A percentile compares a stretch with the other conserved stretches of the same genome.
These are phyloP conservation scores for Rhazya stricta DNA, from an alignment of 257 asterid genomes.

Conservation along the genomic window DNA sequence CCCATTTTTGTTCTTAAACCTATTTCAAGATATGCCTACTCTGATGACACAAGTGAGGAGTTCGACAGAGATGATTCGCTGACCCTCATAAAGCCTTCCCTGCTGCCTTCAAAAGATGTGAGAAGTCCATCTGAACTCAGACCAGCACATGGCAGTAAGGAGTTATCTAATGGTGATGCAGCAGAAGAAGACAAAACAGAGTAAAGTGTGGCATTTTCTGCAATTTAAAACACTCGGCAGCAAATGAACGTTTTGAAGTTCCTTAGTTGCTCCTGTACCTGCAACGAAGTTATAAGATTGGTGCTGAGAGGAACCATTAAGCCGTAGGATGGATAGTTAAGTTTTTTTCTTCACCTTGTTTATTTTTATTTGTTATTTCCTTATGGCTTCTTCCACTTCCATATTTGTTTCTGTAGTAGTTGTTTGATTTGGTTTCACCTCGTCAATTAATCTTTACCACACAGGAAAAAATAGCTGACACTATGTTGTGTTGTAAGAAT, in stretches of 20 bases:
- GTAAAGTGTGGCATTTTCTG: constrained; percentile 24
- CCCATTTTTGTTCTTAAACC: constrained; percentile 1
- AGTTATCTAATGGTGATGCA: constrained; percentile 30
- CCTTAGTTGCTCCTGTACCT: neutral
- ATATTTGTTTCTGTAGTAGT: constrained; percentile 7
- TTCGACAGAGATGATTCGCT: constrained; percentile 68
- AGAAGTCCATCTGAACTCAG: constrained; percentile 39
- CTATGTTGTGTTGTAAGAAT: neutral
- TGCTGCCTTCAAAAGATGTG: constrained; percentile 51
- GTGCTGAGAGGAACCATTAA: neutral
- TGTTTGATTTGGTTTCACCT: constrained; percentile 2
- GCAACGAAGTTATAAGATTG: neutral
- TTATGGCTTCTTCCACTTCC: neutral
- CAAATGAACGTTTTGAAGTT: neutral
- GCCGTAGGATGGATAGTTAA: neutral
- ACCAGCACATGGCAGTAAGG: constrained; percentile 33
- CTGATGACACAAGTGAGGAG: constrained; percentile 77
- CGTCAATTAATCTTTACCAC: neutral
- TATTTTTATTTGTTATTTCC: neutral
- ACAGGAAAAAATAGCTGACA: neutral
- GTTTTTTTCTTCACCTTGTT: neutral
- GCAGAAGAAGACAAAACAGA: constrained; percentile 71
- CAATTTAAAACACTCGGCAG: neutral
- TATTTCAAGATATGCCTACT: constrained; percentile 66
- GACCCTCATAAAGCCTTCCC: constrained; percentile 77